Evolutionary conservation across 106 monocot species (phyloP), one percentile per base, ranked within the genome.

Genomic region (Dendrobium nobile): DNA sequence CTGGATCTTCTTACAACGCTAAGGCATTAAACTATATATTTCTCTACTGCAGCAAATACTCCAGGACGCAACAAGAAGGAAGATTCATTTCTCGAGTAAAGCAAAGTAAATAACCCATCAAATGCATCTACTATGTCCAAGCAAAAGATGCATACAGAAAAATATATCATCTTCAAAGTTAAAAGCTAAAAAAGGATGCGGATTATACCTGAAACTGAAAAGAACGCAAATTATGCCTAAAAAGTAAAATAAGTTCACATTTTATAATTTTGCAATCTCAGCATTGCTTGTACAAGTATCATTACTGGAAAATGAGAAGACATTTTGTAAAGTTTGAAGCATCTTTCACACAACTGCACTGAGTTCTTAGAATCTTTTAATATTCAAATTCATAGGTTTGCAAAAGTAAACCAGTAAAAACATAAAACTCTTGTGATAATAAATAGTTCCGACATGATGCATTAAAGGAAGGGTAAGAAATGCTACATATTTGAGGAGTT

Each of bases 401-500:
- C 61, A 9, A 20, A 1, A 61, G 61, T 5, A 19, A 19, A 61
- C n/a, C 7, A n/a, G 61, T 22, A 22, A 61, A 22, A 61, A 20
- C n/a, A 0, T 61, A 22, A 22, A 22, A 19, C n/a, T 22, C 10
- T 51, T 51, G 51, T 13, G 26, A 28, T 33, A 37, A 37, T 37
- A 70, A 31, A 70, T 70, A 70, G 37, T 33, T 70, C 15, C 15
- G 17, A 70, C 22, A 44, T n/a, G 22, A 44, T 44, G 74, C 0
- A 74, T 9, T 20, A 44, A 42, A 74, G 44, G 72, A 44, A 74
- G 74, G 41, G 43, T 74, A 74, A 20, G 74, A 44, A 74, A 24
- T 47, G 77, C 9, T 80, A 85, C 89, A 91, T 77, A 74, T 81
- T 80, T 82, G 75, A 41, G 86, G 74, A 79, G 81, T 79, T 22